Percentiles rank a stretch among this genome's conserved stretches.
phyloP scores from a whole-genome alignment of 2,329 filamentous ascomycete species.

The Camillea tinctor region DNA sequence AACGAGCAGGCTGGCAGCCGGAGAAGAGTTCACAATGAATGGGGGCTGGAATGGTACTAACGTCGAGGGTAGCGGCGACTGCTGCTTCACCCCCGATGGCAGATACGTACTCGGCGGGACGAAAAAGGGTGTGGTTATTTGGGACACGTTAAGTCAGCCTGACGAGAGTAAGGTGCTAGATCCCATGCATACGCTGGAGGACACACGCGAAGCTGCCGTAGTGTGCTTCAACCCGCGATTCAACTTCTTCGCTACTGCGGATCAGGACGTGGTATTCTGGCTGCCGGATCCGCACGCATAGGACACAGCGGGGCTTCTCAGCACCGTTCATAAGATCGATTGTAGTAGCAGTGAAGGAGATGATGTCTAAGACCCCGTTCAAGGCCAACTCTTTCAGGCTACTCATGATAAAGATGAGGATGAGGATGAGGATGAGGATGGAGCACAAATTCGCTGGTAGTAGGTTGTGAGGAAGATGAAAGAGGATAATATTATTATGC shows the following conservation, averaged over 20 bases:
- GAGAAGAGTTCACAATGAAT: conserved; percentile 44
- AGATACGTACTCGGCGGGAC: conserved; percentile 83
- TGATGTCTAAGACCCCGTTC: neutral
- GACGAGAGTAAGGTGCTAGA: conserved; percentile 58
- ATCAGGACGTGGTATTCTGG: conserved; percentile 81
- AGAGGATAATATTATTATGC: neutral
- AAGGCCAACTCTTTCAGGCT: neutral
- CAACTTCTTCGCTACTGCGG: conserved; percentile 88
- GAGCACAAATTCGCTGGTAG: no score
- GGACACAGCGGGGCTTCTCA: neutral
- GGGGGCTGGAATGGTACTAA: conserved; percentile 44
- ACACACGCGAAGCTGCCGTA: conserved; percentile 68
- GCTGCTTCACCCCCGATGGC: conserved; percentile 86
- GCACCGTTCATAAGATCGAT: neutral
- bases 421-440: no score
- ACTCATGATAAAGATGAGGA: neutral
- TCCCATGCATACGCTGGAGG: conserved; percentile 63
- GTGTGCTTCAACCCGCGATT: conserved; percentile 87
- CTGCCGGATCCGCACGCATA: conserved; percentile 64
- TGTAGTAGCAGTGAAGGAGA: neutral
- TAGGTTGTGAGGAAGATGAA: no score
- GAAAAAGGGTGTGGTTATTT: conserved; percentile 73
- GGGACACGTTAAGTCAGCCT: conserved; percentile 69
- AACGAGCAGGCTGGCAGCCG: conserved; percentile 51
- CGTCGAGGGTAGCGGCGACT: conserved; percentile 68